Conservation (phyloP, 441 rosid genomes). For the Daphne laureola region DNA sequence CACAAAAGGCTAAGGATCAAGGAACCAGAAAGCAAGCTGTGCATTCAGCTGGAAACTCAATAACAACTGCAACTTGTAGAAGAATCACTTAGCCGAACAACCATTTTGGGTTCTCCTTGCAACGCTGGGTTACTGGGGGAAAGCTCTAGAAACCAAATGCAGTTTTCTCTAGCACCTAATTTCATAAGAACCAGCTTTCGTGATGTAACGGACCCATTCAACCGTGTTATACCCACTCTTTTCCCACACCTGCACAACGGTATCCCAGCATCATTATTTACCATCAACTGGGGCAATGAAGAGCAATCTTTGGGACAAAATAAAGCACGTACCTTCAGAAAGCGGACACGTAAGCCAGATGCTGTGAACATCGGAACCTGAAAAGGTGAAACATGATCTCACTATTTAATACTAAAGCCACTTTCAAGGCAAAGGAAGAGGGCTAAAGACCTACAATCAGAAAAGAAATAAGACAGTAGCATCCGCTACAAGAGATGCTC, state of each 20-base stretch:
- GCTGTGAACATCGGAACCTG: conserved; percentile 99
- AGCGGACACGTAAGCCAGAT: conserved; percentile 94
- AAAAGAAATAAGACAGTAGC: background rate
- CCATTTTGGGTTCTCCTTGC: conserved; percentile 7
- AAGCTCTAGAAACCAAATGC: conserved; percentile 2
- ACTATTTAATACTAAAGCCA: too few species aligned
- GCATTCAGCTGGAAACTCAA: conserved; percentile 12
- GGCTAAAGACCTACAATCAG: background rate
- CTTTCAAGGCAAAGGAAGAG: background rate
- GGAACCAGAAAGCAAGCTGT: conserved; percentile 9
- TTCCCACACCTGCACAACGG: conserved; percentile 81
- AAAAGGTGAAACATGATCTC: conserved; percentile 1
- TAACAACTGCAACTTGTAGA: conserved; percentile 3
- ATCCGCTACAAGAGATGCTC: too few species aligned
- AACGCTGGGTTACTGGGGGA: background rate
- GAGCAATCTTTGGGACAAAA: background rate
- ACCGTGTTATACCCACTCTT: conserved; percentile 98
- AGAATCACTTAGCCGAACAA: conserved; percentile 7
- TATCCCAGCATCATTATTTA: conserved; percentile 3
- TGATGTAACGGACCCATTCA: conserved; percentile 97
- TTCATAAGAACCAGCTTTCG: conserved; percentile 97
- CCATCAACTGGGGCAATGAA: background rate
- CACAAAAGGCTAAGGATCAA: conserved; percentile 12
- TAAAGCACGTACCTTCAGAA: conserved; percentile 62
- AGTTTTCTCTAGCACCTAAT: conserved; percentile 65